Evolutionary conservation across 1,284 basidiomycete genomes (phyloP).

Genomic region (Cystobasidium pallidum): DNA sequence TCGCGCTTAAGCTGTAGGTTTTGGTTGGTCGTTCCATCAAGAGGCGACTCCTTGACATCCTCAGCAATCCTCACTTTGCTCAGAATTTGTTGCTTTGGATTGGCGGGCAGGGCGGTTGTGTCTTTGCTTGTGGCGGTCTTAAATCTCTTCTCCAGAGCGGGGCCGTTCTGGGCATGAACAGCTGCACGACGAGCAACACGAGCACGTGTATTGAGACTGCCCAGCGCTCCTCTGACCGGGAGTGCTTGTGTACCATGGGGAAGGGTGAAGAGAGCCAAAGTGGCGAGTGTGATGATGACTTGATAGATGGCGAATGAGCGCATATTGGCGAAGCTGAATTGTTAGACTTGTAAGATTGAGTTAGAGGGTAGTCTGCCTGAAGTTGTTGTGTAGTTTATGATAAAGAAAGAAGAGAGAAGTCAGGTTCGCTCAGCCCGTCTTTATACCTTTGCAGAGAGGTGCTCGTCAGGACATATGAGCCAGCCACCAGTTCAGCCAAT

Average conservation of each 20-base stretch:
- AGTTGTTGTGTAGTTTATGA: background rate
- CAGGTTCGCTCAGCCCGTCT: background rate
- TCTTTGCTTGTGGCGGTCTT: conserved; percentile 3
- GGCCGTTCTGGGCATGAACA: background rate
- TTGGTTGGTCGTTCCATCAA: background rate
- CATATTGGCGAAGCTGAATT: no score
- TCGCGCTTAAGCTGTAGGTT: background rate
- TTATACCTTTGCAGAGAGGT: background rate
- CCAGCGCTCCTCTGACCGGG: conserved; percentile 39
- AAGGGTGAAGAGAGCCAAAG: conserved; percentile 36
- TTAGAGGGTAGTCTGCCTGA: background rate
- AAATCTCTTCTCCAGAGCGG: background rate
- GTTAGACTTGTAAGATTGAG: background rate
- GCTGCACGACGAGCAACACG: conserved; percentile 36
- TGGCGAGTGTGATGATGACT: conserved; percentile 39
- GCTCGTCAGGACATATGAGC: background rate
- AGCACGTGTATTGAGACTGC: conserved; percentile 37
- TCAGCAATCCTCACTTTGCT: background rate
- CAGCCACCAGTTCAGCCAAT: conserved; percentile 13
- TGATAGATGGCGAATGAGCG: conserved; percentile 40
- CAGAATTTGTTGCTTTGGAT: conserved; percentile 12
- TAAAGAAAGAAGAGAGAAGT: conserved; percentile 18
- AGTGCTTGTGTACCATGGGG: conserved; percentile 28
- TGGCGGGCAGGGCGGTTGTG: background rate
- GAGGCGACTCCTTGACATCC: background rate